These are phyloP conservation scores for Paraphaeosphaeria minitans DNA, from an alignment of 2,329 filamentous ascomycete species.

Conservation along the genomic window DNA sequence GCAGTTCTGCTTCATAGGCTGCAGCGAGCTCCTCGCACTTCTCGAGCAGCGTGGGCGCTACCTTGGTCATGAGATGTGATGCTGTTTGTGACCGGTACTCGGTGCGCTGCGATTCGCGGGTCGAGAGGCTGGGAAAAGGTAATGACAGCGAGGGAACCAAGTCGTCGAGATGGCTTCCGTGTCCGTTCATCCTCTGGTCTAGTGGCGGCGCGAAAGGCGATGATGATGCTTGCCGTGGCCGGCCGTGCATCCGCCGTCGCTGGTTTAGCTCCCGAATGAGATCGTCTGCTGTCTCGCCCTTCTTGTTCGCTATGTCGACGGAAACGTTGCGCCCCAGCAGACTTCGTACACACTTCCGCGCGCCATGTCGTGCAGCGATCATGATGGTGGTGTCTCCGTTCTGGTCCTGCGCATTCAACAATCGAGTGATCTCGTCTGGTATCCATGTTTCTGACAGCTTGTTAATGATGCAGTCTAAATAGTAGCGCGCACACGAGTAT, in stretches of 20 bases:
- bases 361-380: conserved; percentile 83
- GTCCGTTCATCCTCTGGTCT: conserved; percentile 40
- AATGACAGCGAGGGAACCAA: conserved; percentile 27
- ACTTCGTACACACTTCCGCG: conserved; percentile 73
- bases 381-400: conserved; percentile 91
- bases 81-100: conserved; percentile 53
- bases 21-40: conserved; percentile 51
- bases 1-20: conserved; percentile 73
- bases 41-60: conserved; percentile 60
- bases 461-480: conserved; percentile 88
- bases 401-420: conserved; percentile 82
- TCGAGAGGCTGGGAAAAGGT: conserved; percentile 29
- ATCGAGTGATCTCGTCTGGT: conserved; percentile 73
- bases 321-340: conserved; percentile 78
- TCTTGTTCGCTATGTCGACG: conserved; percentile 79
- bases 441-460: conserved; percentile 80
- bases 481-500: conserved; percentile 88
- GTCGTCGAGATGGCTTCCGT: conserved; percentile 26
- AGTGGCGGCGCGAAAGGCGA: conserved; percentile 58
- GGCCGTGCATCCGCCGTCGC: conserved; percentile 63
- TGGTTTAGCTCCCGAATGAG: conserved; percentile 77
- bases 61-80: conserved; percentile 66
- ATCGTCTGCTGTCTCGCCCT: conserved; percentile 83
- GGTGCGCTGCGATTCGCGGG: conserved; percentile 26
- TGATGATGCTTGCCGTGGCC: conserved; percentile 73